These are phyloP conservation scores for Cryptomeria japonica DNA, from an alignment of 75 land plant genomes.

Conservation along the genomic window DNA sequence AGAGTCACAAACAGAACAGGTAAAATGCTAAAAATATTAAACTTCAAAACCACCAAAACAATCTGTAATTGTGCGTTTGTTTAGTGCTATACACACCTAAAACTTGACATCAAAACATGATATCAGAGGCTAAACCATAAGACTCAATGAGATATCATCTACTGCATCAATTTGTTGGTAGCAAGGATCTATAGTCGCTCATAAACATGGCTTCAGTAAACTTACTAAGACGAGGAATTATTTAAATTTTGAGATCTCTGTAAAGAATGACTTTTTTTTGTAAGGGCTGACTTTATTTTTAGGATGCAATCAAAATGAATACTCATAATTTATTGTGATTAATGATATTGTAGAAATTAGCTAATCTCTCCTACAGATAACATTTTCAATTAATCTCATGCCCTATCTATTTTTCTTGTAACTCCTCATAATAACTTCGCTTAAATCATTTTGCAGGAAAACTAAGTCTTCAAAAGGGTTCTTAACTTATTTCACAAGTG, in stretches of 20 bases:
- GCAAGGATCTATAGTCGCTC: not conserved
- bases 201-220: no score
- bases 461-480: not conserved
- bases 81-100: not conserved
- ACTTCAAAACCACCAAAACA: not conserved
- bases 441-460: not conserved
- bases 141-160: not conserved
- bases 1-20: not conserved
- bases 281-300: no score
- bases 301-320: not conserved
- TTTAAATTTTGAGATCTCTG: no score
- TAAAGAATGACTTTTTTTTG: no score
- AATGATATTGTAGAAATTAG: not conserved
- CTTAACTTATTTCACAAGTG: no score
- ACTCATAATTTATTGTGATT: not conserved
- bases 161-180: not conserved
- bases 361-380: not conserved
- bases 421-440: not conserved
- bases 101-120: not conserved
- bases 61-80: no score
- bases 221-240: not conserved
- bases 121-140: not conserved
- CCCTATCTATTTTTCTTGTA: not conserved
- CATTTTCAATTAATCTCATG: not conserved
- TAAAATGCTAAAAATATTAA: not conserved